A percentile compares a stretch with the other conserved stretches of the same genome.
phyloP scores from a whole-genome alignment of 2,329 filamentous ascomycete species.

The Nectriaceae sp. region DNA sequence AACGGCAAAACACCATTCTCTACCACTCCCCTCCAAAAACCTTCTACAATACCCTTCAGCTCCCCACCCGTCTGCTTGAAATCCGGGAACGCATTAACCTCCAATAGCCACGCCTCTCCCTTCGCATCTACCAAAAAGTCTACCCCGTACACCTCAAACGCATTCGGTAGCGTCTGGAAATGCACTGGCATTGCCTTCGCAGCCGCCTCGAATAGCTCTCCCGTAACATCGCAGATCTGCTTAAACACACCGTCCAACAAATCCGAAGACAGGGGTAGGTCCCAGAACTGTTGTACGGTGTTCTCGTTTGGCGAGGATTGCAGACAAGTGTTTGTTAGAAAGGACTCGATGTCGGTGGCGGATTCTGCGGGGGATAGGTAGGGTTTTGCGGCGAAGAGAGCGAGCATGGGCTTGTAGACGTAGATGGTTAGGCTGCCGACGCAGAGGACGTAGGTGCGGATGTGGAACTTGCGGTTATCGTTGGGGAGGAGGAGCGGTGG shows the following conservation, averaged over 20 bases:
- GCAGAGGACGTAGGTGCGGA: slow-evolving; percentile 87
- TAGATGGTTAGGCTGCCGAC: slow-evolving; percentile 77
- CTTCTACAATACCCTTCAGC: slow-evolving; percentile 69
- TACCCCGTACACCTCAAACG: slow-evolving; percentile 88
- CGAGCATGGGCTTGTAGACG: slow-evolving; percentile 89
- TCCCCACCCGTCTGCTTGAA: slow-evolving; percentile 91
- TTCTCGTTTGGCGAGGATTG: slow-evolving; percentile 62
- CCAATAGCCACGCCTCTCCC: slow-evolving; percentile 73
- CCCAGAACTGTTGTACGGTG: slow-evolving; percentile 76
- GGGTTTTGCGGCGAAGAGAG: slow-evolving; percentile 78
- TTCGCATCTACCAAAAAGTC: slow-evolving; percentile 80
- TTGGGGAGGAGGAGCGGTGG: slow-evolving; percentile 71
- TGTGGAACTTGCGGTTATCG: slow-evolving; percentile 86
- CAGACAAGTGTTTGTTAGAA: slow-evolving; percentile 94
- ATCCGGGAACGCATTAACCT: slow-evolving; percentile 96
- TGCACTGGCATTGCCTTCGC: slow-evolving; percentile 82
- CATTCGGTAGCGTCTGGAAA: slow-evolving; percentile 86
- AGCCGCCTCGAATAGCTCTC: slow-evolving; percentile 83
- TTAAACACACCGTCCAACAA: slow-evolving; percentile 66
- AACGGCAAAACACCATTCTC: slow-evolving; percentile 67
- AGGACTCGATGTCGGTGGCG: slow-evolving; percentile 61
- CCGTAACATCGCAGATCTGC: slow-evolving; percentile 74
- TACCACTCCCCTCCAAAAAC: slow-evolving; percentile 76
- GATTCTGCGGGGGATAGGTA: slow-evolving; percentile 68
- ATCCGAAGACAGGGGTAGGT: slow-evolving; percentile 49